Percentiles rank a stretch among this genome's conserved stretches.
Evolutionary conservation across 169 alveolate species (phyloP).

Genomic region (Cryptosporidium tyzzeri): DNA sequence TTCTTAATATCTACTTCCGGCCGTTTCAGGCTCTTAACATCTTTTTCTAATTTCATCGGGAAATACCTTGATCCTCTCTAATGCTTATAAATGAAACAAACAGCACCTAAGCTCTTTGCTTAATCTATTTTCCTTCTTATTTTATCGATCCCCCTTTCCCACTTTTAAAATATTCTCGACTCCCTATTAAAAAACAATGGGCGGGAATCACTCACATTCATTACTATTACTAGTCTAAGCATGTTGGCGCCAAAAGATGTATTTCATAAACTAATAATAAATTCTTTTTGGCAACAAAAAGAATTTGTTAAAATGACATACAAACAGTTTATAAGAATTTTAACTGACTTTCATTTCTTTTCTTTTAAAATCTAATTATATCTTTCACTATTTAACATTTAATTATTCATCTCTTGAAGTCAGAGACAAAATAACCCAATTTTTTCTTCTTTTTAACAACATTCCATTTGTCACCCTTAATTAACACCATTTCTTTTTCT

Average conservation of each 20-base stretch:
- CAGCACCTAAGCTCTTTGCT: not conserved
- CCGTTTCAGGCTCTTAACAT: not conserved
- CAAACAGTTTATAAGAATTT: no score
- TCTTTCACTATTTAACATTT: not conserved
- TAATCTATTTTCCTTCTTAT: not conserved
- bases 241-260: constrained; percentile 12
- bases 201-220: not conserved
- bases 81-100: not conserved
- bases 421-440: no score
- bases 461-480: no score
- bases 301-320: not conserved
- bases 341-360: no score
- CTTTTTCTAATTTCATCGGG: not conserved
- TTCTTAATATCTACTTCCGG: constrained; percentile 15
- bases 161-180: not conserved
- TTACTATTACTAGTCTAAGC: not conserved
- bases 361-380: no score
- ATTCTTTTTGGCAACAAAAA: not conserved
- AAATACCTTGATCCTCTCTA: not conserved
- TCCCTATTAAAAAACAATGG: not conserved
- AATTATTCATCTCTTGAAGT: no score
- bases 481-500: not conserved
- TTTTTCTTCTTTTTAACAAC: no score
- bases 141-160: not conserved
- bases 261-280: no score